phyloP scores from a whole-genome alignment of 257 asterid species.

The Ilex asprella region DNA sequence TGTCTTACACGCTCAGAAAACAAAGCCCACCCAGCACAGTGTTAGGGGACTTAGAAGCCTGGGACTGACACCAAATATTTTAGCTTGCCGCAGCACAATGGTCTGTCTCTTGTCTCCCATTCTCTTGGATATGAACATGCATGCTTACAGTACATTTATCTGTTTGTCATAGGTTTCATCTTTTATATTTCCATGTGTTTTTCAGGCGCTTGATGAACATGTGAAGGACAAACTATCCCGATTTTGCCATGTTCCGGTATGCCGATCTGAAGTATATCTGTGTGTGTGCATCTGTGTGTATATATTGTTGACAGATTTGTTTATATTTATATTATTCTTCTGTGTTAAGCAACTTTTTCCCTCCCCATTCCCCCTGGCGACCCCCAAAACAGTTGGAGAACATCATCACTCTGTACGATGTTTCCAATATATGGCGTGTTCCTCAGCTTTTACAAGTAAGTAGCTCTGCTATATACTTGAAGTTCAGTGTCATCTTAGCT shows the following conservation, averaged over 20 bases:
- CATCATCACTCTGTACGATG: slow-evolving; percentile 74
- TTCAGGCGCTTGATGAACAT: slow-evolving; percentile 67
- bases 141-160: neutral
- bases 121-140: neutral
- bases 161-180: slow-evolving; percentile 1
- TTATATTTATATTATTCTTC: slow-evolving; percentile 11
- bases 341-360: neutral
- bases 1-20: slow-evolving; percentile 51
- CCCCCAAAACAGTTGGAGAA: slow-evolving; percentile 36
- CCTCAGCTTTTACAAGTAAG: slow-evolving; percentile 83
- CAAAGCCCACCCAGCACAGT: slow-evolving; percentile 97
- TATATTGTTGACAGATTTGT: neutral
- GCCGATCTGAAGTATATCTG: neutral
- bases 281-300: slow-evolving; percentile 3
- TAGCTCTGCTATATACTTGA: neutral
- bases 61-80: slow-evolving; percentile 77
- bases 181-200: slow-evolving; percentile 11
- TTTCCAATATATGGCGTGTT: slow-evolving; percentile 82
- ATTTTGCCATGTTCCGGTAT: slow-evolving; percentile 88
- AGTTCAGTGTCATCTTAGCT: slow-evolving; percentile 9
- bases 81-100: slow-evolving; percentile 92
- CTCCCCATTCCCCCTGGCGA: too few species aligned
- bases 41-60: slow-evolving; percentile 85
- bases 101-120: slow-evolving; percentile 20
- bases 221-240: slow-evolving; percentile 73